Conservation (phyloP, 1,139 yeast species). For the Nematodospora anomalae region DNA sequence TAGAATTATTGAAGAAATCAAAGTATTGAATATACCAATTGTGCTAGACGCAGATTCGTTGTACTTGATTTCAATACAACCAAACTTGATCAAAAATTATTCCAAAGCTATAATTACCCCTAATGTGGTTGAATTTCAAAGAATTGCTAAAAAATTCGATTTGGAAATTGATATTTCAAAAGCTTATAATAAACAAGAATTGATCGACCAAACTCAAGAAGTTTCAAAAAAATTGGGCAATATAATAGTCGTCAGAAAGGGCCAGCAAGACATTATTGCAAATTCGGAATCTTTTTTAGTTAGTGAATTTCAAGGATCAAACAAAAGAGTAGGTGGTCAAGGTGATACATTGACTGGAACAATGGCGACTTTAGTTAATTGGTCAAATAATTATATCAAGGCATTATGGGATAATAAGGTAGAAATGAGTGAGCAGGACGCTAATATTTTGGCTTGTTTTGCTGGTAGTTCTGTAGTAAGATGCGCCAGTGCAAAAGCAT, state of each 20-base stretch:
- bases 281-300: conserved; percentile 35
- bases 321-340: conserved; percentile 48
- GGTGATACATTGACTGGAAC: conserved; percentile 50
- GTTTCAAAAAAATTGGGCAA: conserved; percentile 62
- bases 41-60: conserved; percentile 91
- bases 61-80: conserved; percentile 56
- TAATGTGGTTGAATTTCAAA: conserved; percentile 77
- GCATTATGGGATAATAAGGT: conserved; percentile 55
- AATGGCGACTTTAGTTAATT: conserved; percentile 40
- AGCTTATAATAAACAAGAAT: conserved; percentile 22
- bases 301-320: conserved; percentile 57
- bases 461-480: conserved; percentile 76
- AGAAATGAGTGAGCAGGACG: conserved; percentile 57
- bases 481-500: conserved; percentile 66
- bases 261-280: conserved; percentile 62
- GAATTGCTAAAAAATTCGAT: conserved; percentile 53
- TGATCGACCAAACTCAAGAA: conserved; percentile 31
- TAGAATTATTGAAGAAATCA: conserved; percentile 57
- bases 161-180: conserved; percentile 33
- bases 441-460: conserved; percentile 56
- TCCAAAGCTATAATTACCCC: conserved; percentile 76
- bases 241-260: conserved; percentile 72
- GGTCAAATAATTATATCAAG: conserved; percentile 55
- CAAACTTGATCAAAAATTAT: conserved; percentile 52
- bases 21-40: conserved; percentile 56